A percentile compares a stretch with the other conserved stretches of the same genome.
phyloP scores from a whole-genome alignment of 495 filamentous ascomycete genomes.

The Pseudotulostoma volvatum region DNA sequence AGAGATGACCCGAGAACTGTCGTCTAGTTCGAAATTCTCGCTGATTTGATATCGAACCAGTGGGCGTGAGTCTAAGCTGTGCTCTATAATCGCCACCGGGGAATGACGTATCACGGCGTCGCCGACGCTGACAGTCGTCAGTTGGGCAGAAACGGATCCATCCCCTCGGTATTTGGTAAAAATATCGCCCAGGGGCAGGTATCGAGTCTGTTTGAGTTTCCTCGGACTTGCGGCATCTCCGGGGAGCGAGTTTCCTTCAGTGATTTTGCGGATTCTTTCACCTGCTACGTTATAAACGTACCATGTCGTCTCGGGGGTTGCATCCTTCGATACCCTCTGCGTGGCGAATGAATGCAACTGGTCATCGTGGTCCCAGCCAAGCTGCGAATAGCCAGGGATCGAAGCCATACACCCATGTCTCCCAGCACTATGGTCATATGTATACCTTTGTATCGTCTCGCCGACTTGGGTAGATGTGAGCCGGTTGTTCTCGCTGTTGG shows the following conservation, averaged over 20 bases:
- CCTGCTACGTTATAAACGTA: constrained; percentile 16
- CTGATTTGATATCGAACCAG: constrained; percentile 3
- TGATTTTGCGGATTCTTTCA: constrained; percentile 15
- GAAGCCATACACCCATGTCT: constrained; percentile 10
- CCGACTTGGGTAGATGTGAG: constrained; percentile 4
- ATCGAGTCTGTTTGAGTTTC: no score
- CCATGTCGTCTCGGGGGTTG: constrained; percentile 11
- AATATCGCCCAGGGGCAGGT: constrained; percentile 9
- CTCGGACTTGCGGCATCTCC: no score
- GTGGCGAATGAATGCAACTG: constrained; percentile 5
- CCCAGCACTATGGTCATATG: constrained; percentile 6
- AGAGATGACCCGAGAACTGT: constrained; percentile 11
- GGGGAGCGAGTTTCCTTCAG: constrained; percentile 6
- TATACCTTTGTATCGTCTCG: constrained; percentile 5
- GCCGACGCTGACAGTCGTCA: constrained; percentile 2
- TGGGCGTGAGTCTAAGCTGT: neutral
- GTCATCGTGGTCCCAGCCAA: constrained; percentile 13
- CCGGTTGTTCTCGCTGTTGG: constrained; percentile 1
- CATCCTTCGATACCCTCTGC: constrained; percentile 2
- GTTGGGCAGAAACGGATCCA: constrained; percentile 2
- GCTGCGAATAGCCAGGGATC: constrained; percentile 4
- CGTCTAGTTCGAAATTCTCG: constrained; percentile 12
- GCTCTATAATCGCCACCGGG: no score
- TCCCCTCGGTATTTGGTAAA: constrained; percentile 4
- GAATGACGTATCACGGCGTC: neutral